Percentiles rank a stretch among this genome's conserved stretches.
These are phyloP conservation scores for Cordyceps pruinosa DNA, from an alignment of 2,329 filamentous ascomycete species.

Conservation along the genomic window DNA sequence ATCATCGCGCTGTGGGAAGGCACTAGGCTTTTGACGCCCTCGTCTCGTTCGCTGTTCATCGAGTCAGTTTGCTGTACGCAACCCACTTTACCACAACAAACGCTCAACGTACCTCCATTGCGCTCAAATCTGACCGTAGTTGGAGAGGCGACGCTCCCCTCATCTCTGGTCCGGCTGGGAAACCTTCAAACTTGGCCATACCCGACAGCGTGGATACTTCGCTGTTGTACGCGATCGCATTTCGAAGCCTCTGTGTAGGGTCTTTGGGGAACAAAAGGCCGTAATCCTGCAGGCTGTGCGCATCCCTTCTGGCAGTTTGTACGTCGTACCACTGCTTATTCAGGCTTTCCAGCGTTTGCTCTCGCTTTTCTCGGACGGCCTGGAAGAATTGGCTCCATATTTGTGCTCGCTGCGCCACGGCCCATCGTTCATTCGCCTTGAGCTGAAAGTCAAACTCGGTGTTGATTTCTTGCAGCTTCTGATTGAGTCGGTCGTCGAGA, in stretches of 20 bases:
- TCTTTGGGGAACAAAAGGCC: conserved; percentile 73
- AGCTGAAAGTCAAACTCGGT: conserved; percentile 67
- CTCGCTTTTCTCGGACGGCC: conserved; percentile 72
- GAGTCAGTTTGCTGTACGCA: background rate
- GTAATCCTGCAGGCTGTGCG: conserved; percentile 74
- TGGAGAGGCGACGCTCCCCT: conserved; percentile 63
- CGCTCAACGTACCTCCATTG: conserved; percentile 63
- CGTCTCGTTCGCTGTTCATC: conserved; percentile 27
- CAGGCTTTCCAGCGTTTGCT: conserved; percentile 69
- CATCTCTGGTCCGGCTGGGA: conserved; percentile 88
- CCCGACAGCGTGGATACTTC: conserved; percentile 89
- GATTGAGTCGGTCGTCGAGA: conserved; percentile 72
- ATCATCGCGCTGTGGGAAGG: conserved; percentile 37
- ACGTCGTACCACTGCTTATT: conserved; percentile 91
- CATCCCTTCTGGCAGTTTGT: conserved; percentile 77
- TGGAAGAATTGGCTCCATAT: conserved; percentile 90
- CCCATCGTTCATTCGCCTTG: conserved; percentile 64
- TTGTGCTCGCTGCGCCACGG: conserved; percentile 75
- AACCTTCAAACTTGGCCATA: conserved; percentile 90
- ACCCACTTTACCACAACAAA: background rate
- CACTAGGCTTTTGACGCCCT: conserved; percentile 30
- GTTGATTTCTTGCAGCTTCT: conserved; percentile 70
- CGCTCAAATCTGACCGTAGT: conserved; percentile 78
- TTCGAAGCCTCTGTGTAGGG: conserved; percentile 68
- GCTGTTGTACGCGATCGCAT: conserved; percentile 87